phyloP scores from a whole-genome alignment of 305 asterid species.

The Solanum hybrid region DNA sequence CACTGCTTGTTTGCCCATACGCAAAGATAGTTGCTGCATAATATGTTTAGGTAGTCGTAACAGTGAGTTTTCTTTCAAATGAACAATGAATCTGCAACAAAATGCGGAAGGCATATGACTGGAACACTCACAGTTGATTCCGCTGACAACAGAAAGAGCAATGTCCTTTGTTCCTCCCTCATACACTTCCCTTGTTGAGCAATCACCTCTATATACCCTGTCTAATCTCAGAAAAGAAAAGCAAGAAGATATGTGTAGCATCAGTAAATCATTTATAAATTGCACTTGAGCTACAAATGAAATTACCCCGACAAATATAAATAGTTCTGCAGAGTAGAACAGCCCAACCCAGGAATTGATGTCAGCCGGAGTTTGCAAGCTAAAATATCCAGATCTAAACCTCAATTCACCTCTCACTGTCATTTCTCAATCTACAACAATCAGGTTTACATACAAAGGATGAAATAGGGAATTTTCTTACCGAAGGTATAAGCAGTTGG shows the following conservation, averaged over 20 bases:
- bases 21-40: slow-evolving; percentile 83
- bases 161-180: slow-evolving; percentile 70
- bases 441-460: neutral
- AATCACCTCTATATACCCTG: slow-evolving; percentile 79
- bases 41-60: slow-evolving; percentile 11
- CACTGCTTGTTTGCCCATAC: slow-evolving; percentile 95
- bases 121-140: slow-evolving; percentile 68
- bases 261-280: neutral
- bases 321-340: neutral
- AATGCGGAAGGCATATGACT: slow-evolving; percentile 7
- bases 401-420: neutral
- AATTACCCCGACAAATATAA: neutral
- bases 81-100: neutral
- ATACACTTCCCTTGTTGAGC: slow-evolving; percentile 68
- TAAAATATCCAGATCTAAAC: slow-evolving; percentile 4
- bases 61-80: slow-evolving; percentile 5
- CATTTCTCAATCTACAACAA: neutral
- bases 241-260: neutral
- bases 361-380: neutral
- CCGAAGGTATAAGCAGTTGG: slow-evolving; percentile 87
- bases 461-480: slow-evolving; percentile 23
- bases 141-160: slow-evolving; percentile 80
- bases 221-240: slow-evolving; percentile 32
- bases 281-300: neutral
- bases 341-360: neutral